Evolutionary conservation across 2,329 filamentous ascomycete species (phyloP), one percentile per base, ranked within the genome.

Genomic region (Aureobasidium sp.): DNA sequence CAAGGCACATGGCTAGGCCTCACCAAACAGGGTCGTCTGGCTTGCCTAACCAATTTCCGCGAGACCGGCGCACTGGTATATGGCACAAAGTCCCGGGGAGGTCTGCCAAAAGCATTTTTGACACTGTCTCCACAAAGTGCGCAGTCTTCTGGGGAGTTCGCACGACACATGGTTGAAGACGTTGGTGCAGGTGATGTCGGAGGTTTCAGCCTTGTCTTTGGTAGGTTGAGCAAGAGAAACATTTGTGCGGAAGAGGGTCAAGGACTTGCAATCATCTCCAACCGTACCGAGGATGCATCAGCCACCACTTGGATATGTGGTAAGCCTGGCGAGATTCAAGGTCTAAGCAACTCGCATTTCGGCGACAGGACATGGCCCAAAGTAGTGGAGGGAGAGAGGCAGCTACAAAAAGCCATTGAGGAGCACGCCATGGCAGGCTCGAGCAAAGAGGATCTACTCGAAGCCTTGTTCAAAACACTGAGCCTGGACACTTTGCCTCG

Each of bases 1-100:
- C 81, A 83, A 59, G 84, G 84, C 23, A 86, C 84, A 62, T 87
- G 84, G 84, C 79, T 86, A 50, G 84, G 82, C 21, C 75, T 86
- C 60, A 86, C 83, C 9, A 77, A 74, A 33, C 76, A 84, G 64
- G 84, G 84, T 29, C 81, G 82, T 60, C 69, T 87, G 49, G 83
- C 83, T 2, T 80, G 84, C 6, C 75, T 87, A 33, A 86, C 84
- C 53, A 87, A 87, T 70, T 86, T 84, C 68, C 81, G 82, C 40
- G 84, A 86, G 69, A 72, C 74, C 25, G 72, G 78, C 19, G 60
- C 62, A 35, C 66, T 69, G 23, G 70, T 78, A 27, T 69, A 76
- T 46, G 72, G 73, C 50, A 70, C 72, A 45, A 79, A 80, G 42
- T 84, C 80, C 63, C 77, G 84, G 27, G 84, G 84, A 2, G 74